These are phyloP conservation scores for Ustilago cynodontis DNA, from an alignment of 1,284 basidiomycete species.

Conservation along the genomic window DNA sequence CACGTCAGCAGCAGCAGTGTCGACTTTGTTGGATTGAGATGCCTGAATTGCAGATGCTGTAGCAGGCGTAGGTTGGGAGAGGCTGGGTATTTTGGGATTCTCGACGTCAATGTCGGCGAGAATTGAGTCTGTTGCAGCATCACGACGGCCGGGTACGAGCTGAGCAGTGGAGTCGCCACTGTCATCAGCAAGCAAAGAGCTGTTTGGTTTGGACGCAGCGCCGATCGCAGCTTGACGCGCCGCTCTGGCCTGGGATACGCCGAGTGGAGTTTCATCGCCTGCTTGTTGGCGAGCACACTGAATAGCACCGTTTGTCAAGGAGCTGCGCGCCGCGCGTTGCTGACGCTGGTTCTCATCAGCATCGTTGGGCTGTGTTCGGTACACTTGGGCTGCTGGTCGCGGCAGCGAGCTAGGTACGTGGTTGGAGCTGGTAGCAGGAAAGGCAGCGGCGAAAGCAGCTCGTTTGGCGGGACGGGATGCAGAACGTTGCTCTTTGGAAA, in stretches of 20 bases:
- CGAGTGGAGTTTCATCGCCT: conserved; percentile 47
- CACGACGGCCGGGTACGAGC: conserved; percentile 33
- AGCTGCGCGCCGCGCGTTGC: conserved; percentile 34
- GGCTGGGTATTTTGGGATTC: conserved; percentile 30
- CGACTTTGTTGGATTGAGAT: not conserved
- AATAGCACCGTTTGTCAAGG: conserved; percentile 45
- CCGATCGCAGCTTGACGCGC: conserved; percentile 24
- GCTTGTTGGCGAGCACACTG: conserved; percentile 42
- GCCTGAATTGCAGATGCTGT: not conserved
- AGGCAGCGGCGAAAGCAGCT: conserved; percentile 35
- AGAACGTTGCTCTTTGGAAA: conserved; percentile 36
- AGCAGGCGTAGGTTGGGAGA: not conserved
- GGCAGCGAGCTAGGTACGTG: conserved; percentile 39
- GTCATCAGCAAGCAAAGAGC: conserved; percentile 28
- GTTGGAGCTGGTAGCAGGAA: conserved; percentile 22
- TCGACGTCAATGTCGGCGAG: conserved; percentile 41
- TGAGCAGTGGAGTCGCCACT: conserved; percentile 40
- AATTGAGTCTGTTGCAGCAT: conserved; percentile 11
- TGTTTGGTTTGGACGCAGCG: conserved; percentile 12
- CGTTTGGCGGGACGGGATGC: conserved; percentile 34
- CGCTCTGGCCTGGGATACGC: conserved; percentile 39
- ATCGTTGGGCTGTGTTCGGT: conserved; percentile 10
- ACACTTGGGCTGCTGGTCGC: conserved; percentile 28
- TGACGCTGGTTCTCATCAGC: conserved; percentile 21
- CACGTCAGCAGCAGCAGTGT: conserved; percentile 10